A percentile compares a stretch with the other conserved stretches of the same genome.
Conservation (phyloP, 331 rosid species). For the Telfairia occidentalis region DNA sequence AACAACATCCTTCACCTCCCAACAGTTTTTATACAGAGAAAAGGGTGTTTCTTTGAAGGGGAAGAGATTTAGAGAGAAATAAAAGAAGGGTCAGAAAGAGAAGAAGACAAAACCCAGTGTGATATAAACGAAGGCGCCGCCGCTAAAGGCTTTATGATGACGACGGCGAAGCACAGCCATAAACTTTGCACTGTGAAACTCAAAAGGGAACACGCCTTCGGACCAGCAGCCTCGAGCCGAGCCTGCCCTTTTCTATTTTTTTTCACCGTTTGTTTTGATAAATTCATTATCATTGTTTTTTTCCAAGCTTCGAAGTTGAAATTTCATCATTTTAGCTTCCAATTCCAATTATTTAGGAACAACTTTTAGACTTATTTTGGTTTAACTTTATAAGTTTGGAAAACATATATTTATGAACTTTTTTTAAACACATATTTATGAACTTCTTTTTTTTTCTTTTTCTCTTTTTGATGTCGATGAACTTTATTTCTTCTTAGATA, state of each 20-base stretch:
- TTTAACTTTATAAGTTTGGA: too few species aligned
- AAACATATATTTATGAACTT: too few species aligned
- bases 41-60: neutral
- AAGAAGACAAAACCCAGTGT: neutral
- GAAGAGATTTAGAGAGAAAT: neutral
- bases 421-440: too few species aligned
- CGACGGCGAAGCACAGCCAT: constrained; percentile 14
- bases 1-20: constrained; percentile 35
- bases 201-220: neutral
- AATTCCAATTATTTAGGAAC: neutral
- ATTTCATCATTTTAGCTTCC: neutral
- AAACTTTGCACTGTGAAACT: neutral
- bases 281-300: neutral
- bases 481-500: too few species aligned
- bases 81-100: neutral
- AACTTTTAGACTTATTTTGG: neutral
- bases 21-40: neutral
- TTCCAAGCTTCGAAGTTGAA: neutral
- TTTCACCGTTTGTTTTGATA: neutral
- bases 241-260: constrained; percentile 6
- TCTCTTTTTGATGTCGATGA: too few species aligned
- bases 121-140: neutral
- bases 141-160: constrained; percentile 2
- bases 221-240: neutral
- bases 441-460: too few species aligned